Percentiles rank a stretch among this genome's conserved stretches.
These are phyloP conservation scores for Calophaca sinica DNA, from an alignment of 306 rosid genomes.

Conservation along the genomic window DNA sequence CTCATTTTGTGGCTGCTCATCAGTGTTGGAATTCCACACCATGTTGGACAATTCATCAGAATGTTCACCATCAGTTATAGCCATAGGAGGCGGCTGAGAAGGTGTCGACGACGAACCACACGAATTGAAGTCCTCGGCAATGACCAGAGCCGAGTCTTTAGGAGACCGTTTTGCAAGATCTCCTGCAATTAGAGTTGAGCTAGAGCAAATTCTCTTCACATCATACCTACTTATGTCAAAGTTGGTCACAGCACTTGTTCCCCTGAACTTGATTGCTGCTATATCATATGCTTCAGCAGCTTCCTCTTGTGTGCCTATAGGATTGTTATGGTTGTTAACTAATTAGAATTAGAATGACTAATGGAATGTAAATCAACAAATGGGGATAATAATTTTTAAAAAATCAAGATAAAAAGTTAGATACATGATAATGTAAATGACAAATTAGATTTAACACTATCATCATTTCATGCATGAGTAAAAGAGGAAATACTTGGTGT, in stretches of 20 bases:
- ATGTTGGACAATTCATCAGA: constrained; percentile 68
- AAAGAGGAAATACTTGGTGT: no score
- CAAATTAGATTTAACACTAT: no score
- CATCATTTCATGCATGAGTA: no score
- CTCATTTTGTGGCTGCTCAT: constrained; percentile 44
- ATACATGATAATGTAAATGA: constrained; percentile 8
- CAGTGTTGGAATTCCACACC: constrained; percentile 68
- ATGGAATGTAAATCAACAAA: background rate
- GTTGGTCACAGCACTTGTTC: constrained; percentile 95
- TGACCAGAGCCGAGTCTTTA: constrained; percentile 39
- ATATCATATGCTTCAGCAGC: constrained; percentile 99
- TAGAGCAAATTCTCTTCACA: constrained; percentile 97
- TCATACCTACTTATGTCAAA: constrained; percentile 94
- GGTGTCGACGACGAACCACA: constrained; percentile 51
- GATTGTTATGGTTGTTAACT: background rate
- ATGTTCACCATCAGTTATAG: constrained; percentile 56
- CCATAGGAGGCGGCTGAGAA: constrained; percentile 65
- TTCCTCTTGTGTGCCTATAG: constrained; percentile 93
- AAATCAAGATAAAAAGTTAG: constrained; percentile 15
- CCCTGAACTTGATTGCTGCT: constrained; percentile 98
- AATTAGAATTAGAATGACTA: constrained; percentile 19
- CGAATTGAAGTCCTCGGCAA: constrained; percentile 54
- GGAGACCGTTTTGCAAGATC: constrained; percentile 87
- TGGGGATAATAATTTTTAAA: background rate
- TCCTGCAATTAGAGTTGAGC: constrained; percentile 85